Evolutionary conservation across 305 asterid species (phyloP).

Genomic region (Solanum hybrid): DNA sequence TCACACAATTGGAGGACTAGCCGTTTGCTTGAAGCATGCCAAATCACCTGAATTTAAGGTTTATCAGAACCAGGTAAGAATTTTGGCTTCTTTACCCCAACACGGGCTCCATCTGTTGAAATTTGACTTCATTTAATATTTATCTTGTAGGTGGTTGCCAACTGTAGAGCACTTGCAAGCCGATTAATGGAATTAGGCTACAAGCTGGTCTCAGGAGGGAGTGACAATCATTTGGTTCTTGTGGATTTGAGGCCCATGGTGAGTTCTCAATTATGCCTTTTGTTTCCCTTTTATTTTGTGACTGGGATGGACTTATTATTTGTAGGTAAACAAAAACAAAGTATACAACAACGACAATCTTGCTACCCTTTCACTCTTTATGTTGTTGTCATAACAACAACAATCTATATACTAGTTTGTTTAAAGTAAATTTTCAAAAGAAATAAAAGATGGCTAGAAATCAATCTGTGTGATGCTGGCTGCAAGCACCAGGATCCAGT

Average conservation of each 20-base stretch:
- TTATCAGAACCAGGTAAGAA: constrained; percentile 66
- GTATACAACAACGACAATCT: background rate
- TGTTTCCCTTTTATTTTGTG: background rate
- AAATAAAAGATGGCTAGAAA: background rate
- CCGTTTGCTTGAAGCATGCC: constrained; percentile 78
- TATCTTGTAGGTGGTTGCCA: constrained; percentile 58
- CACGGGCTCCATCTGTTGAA: background rate
- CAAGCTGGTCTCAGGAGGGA: constrained; percentile 88
- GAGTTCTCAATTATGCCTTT: constrained; percentile 10
- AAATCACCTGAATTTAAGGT: constrained; percentile 68
- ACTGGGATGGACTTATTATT: background rate
- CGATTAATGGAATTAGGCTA: constrained; percentile 72
- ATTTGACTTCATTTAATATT: background rate
- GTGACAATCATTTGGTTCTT: constrained; percentile 94
- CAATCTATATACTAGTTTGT: background rate
- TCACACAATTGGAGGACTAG: constrained; percentile 91
- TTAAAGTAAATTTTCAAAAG: background rate
- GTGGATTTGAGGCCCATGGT: constrained; percentile 91
- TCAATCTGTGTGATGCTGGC: background rate
- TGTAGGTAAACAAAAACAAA: background rate
- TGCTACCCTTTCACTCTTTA: background rate
- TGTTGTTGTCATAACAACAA: background rate
- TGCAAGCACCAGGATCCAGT: background rate
- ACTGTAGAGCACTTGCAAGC: constrained; percentile 81
- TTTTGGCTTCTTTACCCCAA: background rate